Evolutionary conservation across 1,284 basidiomycete genomes (phyloP).

Genomic region (Pholiota adiposa): DNA sequence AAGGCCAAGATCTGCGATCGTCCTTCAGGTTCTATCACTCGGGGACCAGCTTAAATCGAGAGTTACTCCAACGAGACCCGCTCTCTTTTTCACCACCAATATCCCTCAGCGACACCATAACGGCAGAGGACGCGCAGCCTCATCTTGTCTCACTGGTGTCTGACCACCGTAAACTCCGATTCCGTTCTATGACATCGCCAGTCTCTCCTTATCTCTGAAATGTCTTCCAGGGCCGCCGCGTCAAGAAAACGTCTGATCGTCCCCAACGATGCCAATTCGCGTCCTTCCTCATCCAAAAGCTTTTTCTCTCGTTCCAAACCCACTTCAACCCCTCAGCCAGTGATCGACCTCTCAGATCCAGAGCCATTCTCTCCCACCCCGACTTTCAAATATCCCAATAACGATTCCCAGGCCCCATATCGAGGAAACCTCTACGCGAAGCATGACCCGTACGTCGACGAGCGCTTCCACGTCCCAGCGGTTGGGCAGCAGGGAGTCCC

Average conservation of each 20-base stretch:
- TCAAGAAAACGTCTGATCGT: conserved; percentile 25
- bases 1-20: conserved; percentile 6
- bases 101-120: not conserved
- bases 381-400: not conserved
- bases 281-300: conserved; percentile 19
- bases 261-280: conserved; percentile 9
- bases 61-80: conserved; percentile 1
- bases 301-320: conserved; percentile 25
- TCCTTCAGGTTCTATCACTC: not conserved
- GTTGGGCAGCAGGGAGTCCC: not conserved
- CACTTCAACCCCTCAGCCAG: not conserved
- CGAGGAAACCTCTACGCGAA: not conserved
- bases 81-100: conserved; percentile 6
- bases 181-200: conserved; percentile 12
- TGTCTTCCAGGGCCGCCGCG: conserved; percentile 28
- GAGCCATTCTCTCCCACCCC: not conserved
- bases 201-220: conserved; percentile 17
- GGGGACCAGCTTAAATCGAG: conserved; percentile 8
- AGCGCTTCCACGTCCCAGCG: conserved; percentile 4
- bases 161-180: conserved; percentile 12
- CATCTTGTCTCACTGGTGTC: not conserved
- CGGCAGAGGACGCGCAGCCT: not conserved
- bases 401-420: not conserved
- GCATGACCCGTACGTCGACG: not conserved
- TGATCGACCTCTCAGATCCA: not conserved